phyloP scores from a whole-genome alignment of 345 rosid genomes.

The Eucalyptus caleyi region DNA sequence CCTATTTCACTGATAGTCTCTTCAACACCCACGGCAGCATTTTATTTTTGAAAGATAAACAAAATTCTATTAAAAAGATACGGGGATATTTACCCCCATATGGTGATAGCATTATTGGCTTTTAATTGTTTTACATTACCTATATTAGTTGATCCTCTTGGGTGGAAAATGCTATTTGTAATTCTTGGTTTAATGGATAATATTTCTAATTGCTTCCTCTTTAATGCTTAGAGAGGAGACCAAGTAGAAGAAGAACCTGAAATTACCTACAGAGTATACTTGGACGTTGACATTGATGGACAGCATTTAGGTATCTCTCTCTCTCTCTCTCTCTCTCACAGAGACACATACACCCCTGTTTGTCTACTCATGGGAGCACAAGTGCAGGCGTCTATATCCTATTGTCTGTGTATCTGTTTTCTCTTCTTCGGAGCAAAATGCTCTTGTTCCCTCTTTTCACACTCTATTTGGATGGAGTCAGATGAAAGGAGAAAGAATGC shows the following conservation, averaged over 20 bases:
- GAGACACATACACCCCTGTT: not conserved
- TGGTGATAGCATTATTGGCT: not conserved
- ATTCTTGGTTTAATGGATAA: not conserved
- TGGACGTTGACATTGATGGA: conserved; percentile 87
- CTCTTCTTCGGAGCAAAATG: not conserved
- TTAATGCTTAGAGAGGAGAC: conserved; percentile 41
- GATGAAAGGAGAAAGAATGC: not conserved
- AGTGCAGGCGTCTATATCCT: not conserved
- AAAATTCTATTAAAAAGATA: not conserved
- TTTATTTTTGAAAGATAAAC: not conserved
- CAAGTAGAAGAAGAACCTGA: conserved; percentile 40
- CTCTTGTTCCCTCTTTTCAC: not conserved
- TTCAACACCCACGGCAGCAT: not conserved
- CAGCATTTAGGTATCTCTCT: conserved; percentile 61
- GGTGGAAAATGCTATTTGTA: not conserved
- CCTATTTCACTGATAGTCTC: not conserved
- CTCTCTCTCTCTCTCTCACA: not conserved
- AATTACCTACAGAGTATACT: conserved; percentile 83
- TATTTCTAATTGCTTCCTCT: not conserved
- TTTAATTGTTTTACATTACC: not conserved
- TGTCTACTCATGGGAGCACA: not conserved
- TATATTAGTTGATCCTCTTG: not conserved
- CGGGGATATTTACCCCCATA: not conserved
- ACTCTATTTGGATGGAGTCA: not conserved
- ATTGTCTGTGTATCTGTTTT: not conserved